Conservation (phyloP, 208 protist genomes). For the Leishmania mexicana region DNA sequence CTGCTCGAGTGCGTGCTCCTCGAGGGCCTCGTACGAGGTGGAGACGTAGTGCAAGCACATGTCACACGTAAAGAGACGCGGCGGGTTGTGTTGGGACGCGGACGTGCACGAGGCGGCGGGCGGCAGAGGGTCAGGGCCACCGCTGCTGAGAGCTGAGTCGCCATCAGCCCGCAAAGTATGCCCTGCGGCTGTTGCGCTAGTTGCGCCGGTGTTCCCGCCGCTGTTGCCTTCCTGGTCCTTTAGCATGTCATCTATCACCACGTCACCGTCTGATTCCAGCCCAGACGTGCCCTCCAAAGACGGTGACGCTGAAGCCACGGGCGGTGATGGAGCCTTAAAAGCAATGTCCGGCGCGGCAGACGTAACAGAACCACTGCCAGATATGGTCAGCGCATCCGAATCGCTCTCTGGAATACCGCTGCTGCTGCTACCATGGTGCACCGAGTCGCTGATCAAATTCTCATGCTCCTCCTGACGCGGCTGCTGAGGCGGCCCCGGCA, state of each 20-base stretch:
- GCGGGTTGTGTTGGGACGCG: neutral
- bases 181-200: neutral
- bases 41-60: slow-evolving; percentile 57
- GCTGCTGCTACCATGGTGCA: neutral
- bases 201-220: neutral
- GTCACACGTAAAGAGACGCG: slow-evolving; percentile 73
- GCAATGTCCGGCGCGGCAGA: neutral
- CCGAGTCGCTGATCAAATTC: neutral
- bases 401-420: neutral
- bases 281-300: neutral
- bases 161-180: neutral
- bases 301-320: neutral
- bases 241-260: slow-evolving; percentile 1
- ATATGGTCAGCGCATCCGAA: neutral
- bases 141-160: slow-evolving; percentile 1
- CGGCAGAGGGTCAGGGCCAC: neutral
- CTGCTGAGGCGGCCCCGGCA: neutral
- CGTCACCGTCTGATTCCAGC: neutral
- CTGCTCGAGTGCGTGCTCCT: slow-evolving; percentile 56
- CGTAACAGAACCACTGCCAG: neutral
- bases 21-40: slow-evolving; percentile 50
- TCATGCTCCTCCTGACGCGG: too few species aligned
- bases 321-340: neutral
- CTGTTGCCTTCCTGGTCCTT: neutral
- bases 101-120: neutral